A percentile compares a stretch with the other conserved stretches of the same genome.
These are phyloP conservation scores for Populus hybrid DNA, from an alignment of 441 rosid genomes.

Conservation along the genomic window DNA sequence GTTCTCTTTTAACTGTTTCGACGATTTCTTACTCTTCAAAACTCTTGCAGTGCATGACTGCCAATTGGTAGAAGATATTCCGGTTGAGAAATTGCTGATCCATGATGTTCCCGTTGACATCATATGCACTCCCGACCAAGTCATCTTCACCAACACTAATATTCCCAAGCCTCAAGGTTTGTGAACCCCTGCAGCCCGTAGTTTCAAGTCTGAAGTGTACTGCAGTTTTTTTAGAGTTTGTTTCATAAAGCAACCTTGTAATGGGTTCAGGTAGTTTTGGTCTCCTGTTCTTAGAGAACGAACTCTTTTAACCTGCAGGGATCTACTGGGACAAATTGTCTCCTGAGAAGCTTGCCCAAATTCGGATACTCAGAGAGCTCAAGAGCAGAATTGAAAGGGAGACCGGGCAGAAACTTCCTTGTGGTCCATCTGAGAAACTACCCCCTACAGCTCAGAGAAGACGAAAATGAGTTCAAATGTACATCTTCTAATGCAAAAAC, in stretches of 20 bases:
- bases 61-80: constrained; percentile 80
- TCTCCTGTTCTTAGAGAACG: background rate
- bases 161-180: constrained; percentile 85
- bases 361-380: constrained; percentile 75
- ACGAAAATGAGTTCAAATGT: constrained; percentile 15
- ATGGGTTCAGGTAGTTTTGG: background rate
- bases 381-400: constrained; percentile 60
- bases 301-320: constrained; percentile 33
- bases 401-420: constrained; percentile 63
- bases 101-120: constrained; percentile 94
- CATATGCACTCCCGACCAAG: constrained; percentile 69
- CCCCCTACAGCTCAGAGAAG: constrained; percentile 65
- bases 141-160: constrained; percentile 42
- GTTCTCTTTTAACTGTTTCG: background rate
- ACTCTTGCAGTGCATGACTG: constrained; percentile 71
- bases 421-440: constrained; percentile 66
- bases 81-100: constrained; percentile 66
- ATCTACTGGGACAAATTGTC: constrained; percentile 89
- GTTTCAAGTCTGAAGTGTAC: background rate
- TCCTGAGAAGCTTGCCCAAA: constrained; percentile 75
- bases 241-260: background rate
- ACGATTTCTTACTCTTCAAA: background rate
- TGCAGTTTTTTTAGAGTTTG: background rate
- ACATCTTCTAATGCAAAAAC: background rate
- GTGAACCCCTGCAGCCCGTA: constrained; percentile 5